Percentiles rank a stretch among this genome's conserved stretches.
phyloP scores from a whole-genome alignment of 352 stramenopile genomes.

The Phytophthora colocasiae region DNA sequence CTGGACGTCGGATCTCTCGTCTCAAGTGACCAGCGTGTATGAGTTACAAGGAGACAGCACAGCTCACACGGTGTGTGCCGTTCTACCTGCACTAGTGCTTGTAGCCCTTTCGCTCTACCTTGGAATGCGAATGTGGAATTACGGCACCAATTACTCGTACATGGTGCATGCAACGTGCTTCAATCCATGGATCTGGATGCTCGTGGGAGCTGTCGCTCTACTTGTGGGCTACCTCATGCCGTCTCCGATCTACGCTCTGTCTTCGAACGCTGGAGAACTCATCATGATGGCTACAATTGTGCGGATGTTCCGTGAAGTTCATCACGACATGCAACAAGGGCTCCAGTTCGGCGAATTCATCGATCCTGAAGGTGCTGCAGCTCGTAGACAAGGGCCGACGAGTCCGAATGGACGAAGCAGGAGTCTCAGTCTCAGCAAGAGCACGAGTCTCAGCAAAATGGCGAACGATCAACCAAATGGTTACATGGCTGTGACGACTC shows the following conservation, averaged over 20 bases:
- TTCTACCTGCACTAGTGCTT: constrained; percentile 72
- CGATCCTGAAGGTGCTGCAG: constrained; percentile 46
- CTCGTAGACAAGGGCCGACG: constrained; percentile 16
- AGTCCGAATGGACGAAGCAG: constrained; percentile 26
- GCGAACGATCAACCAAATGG: constrained; percentile 23
- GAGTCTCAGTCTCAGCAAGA: constrained; percentile 36
- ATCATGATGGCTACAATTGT: constrained; percentile 84
- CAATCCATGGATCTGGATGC: constrained; percentile 91
- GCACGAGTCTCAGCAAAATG: constrained; percentile 35
- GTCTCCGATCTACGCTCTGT: constrained; percentile 70
- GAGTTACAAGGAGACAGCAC: constrained; percentile 69
- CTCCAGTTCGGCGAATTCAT: constrained; percentile 82
- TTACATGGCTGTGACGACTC: constrained; percentile 52
- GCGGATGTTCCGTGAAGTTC: constrained; percentile 87
- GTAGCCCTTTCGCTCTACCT: constrained; percentile 79
- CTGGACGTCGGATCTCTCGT: constrained; percentile 50
- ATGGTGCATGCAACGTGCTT: constrained; percentile 87
- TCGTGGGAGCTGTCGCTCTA: constrained; percentile 74
- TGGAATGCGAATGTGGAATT: constrained; percentile 82
- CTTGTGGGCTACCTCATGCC: constrained; percentile 81
- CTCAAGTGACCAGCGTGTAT: constrained; percentile 76
- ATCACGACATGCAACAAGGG: constrained; percentile 84
- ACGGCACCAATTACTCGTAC: constrained; percentile 88
- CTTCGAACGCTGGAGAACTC: constrained; percentile 80
- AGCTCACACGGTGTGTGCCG: constrained; percentile 61